A percentile compares a stretch with the other conserved stretches of the same genome.
phyloP scores from a whole-genome alignment of 768 basidiomycete species.

The Rubroboletus satanas region DNA sequence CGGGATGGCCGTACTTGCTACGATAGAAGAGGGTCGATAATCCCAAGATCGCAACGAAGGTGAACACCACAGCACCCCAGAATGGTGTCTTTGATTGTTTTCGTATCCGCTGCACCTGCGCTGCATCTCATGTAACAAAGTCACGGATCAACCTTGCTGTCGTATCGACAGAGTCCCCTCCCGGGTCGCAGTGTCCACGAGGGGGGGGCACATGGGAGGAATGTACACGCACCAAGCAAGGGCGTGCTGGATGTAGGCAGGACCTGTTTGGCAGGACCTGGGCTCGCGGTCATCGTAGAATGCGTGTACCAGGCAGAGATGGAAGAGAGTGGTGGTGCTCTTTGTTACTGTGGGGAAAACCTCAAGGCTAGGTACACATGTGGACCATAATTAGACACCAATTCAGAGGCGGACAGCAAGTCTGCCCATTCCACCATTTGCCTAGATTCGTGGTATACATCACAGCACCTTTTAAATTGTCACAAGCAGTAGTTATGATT shows the following conservation, averaged over 20 bases:
- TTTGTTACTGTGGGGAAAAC: slow-evolving; percentile 2
- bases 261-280: neutral
- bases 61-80: slow-evolving; percentile 14
- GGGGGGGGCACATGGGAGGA: neutral
- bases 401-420: neutral
- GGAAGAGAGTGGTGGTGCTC: neutral
- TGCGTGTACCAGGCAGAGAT: neutral
- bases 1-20: neutral
- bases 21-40: slow-evolving; percentile 13
- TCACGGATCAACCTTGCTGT: neutral
- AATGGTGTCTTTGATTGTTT: slow-evolving; percentile 1
- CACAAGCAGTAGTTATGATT: neutral
- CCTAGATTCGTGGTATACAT: neutral
- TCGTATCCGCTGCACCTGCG: neutral
- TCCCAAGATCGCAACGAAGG: slow-evolving; percentile 21
- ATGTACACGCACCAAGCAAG: slow-evolving; percentile 15
- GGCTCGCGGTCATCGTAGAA: slow-evolving; percentile 8
- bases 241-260: slow-evolving; percentile 14
- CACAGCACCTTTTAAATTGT: neutral
- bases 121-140: neutral
- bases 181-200: neutral
- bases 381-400: neutral
- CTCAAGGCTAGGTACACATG: neutral
- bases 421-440: neutral
- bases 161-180: neutral